Evolutionary conservation across 371 early-diverging fungal species (phyloP).

Genomic region (Rhizopus stolonifer): DNA sequence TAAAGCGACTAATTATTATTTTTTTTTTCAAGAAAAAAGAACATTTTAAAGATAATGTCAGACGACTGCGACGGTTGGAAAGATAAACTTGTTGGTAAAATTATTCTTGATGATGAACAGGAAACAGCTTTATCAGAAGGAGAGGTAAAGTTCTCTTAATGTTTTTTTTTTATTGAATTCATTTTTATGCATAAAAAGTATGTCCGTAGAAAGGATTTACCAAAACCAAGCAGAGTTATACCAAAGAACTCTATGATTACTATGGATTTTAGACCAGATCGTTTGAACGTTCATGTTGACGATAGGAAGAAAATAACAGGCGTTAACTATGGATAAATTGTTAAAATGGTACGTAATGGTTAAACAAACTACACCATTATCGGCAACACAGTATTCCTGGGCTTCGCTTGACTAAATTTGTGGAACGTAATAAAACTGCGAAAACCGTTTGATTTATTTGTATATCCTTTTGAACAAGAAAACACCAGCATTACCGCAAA

Average conservation of each 20-base stretch:
- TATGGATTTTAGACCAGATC: slow-evolving; percentile 35
- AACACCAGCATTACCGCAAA: too few relatives aligned
- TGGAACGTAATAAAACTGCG: too few relatives aligned
- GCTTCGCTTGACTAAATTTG: too few relatives aligned
- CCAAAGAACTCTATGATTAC: slow-evolving; percentile 24
- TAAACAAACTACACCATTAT: too few relatives aligned
- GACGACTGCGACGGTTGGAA: slow-evolving; percentile 29
- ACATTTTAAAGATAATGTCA: too few relatives aligned
- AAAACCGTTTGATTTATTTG: too few relatives aligned
- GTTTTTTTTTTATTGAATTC: background rate
- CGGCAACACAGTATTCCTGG: too few relatives aligned
- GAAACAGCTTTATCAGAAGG: slow-evolving; percentile 25
- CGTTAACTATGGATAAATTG: too few relatives aligned
- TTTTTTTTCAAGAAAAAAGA: background rate
- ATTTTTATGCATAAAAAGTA: background rate
- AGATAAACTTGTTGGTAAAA: slow-evolving; percentile 41
- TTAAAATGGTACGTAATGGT: too few relatives aligned
- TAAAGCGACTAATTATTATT: background rate
- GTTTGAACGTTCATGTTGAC: slow-evolving; percentile 43
- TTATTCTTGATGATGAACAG: slow-evolving; percentile 26
- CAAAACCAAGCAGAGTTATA: slow-evolving; percentile 28
- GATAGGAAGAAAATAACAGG: too few relatives aligned
- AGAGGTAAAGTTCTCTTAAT: slow-evolving; percentile 20
- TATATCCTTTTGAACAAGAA: too few relatives aligned
- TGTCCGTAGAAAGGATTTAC: slow-evolving; percentile 29